Conservation (phyloP, 108 stramenopile species). For the Cyclotella cryptica region DNA sequence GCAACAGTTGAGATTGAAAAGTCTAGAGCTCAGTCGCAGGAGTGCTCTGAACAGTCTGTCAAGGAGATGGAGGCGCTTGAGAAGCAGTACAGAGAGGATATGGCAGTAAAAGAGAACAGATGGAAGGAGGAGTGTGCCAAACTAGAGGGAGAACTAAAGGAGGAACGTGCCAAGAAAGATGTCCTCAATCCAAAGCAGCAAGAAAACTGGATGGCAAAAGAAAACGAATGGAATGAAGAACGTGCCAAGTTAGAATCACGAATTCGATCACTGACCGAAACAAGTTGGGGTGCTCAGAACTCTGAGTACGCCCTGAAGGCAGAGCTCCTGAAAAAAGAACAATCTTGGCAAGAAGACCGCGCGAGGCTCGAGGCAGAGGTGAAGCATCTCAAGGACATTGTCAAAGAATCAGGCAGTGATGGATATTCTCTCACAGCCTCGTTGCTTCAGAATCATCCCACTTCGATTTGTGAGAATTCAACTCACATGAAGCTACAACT, state of each 20-base stretch:
- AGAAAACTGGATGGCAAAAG: conserved; percentile 15
- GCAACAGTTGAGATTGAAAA: conserved; percentile 44
- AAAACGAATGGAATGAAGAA: conserved; percentile 29
- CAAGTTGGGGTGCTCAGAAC: conserved; percentile 25
- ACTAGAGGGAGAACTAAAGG: neutral
- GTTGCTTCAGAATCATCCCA: neutral
- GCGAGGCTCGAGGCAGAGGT: conserved; percentile 22
- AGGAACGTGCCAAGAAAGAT: neutral
- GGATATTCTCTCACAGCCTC: conserved; percentile 15
- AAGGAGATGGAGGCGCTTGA: conserved; percentile 10
- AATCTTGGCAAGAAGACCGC: conserved; percentile 26
- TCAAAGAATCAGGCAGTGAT: neutral
- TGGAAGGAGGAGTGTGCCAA: neutral
- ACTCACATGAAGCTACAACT: conserved; percentile 21
- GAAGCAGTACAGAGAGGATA: neutral
- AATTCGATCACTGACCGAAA: conserved; percentile 26
- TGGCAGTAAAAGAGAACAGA: neutral
- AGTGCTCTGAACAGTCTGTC: neutral
- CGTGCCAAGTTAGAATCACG: conserved; percentile 2
- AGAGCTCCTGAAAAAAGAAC: conserved; percentile 26
- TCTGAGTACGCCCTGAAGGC: conserved; percentile 16
- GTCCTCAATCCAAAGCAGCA: neutral
- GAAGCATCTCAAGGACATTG: conserved; percentile 20
- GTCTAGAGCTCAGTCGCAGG: conserved; percentile 5
- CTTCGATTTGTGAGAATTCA: neutral